Evolutionary conservation across 2,329 filamentous ascomycete genomes (phyloP).

Genomic region (Calonectria pauciramosa): DNA sequence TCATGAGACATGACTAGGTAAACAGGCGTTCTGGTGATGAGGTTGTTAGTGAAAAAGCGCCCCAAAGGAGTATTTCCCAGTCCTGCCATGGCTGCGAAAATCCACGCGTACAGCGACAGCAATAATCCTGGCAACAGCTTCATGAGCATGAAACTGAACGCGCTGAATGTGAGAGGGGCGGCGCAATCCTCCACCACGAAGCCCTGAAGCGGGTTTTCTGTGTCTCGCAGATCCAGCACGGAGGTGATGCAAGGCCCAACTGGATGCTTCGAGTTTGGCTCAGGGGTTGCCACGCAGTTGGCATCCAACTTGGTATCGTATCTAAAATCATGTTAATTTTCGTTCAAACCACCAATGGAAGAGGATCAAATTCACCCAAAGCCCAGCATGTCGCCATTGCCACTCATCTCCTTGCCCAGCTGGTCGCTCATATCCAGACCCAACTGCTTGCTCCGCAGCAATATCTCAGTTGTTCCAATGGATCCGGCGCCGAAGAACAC

Average conservation of each 20-base stretch:
- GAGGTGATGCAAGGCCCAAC: slow-evolving; percentile 74
- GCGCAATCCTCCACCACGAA: slow-evolving; percentile 76
- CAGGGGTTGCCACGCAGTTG: slow-evolving; percentile 67
- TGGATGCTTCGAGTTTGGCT: slow-evolving; percentile 65
- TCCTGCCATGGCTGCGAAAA: slow-evolving; percentile 16
- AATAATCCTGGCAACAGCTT: slow-evolving; percentile 56
- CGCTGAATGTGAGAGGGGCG: slow-evolving; percentile 68
- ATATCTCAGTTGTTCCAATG: slow-evolving; percentile 75
- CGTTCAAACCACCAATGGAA: background rate
- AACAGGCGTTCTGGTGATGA: slow-evolving; percentile 71
- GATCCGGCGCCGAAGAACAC: slow-evolving; percentile 77
- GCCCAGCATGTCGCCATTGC: slow-evolving; percentile 76
- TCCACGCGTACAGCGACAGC: slow-evolving; percentile 46
- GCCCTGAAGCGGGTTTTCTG: slow-evolving; percentile 69
- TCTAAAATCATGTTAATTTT: slow-evolving; percentile 45
- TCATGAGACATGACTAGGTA: slow-evolving; percentile 79
- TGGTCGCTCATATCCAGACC: slow-evolving; percentile 70
- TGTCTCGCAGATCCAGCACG: slow-evolving; percentile 71
- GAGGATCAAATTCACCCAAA: slow-evolving; percentile 64
- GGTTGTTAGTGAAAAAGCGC: slow-evolving; percentile 68
- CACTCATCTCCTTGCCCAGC: slow-evolving; percentile 72
- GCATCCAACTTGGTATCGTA: slow-evolving; percentile 71
- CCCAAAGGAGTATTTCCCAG: slow-evolving; percentile 67
- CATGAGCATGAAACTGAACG: slow-evolving; percentile 69
- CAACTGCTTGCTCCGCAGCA: slow-evolving; percentile 71